Evolutionary conservation across 2,329 filamentous ascomycete genomes (phyloP), one percentile per base, ranked within the genome.

Genomic region (Colletotrichum neosansevieriae): DNA sequence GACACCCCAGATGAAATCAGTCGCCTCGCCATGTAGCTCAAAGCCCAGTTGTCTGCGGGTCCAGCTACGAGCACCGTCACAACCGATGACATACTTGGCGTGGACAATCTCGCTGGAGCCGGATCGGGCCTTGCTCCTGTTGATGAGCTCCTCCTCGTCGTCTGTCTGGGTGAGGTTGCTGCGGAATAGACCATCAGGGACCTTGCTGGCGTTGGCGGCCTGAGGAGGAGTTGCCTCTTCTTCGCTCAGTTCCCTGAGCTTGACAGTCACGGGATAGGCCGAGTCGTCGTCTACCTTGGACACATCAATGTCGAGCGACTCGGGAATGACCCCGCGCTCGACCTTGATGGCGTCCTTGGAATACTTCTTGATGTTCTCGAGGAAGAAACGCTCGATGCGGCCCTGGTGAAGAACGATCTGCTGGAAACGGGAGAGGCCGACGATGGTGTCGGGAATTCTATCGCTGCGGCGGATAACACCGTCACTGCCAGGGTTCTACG

Each of bases 391-490:
- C 74, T 93, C 91, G 68, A 93, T 88, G 1, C 90, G 86, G 3
- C 90, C 91, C 77, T 94, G 91, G 72, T 92, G 91, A 44, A 94
- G 76, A 4, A 92, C 88, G 3, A 89, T 85, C 74, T 93, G 86
- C 62, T 88, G 86, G 71, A 91, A 92, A 5, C 85, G 84, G 21
- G 85, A 89, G 57, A 91, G 80, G 0, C 87, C 88, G 0, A 85
- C 83, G 51, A 87, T 86, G 0, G 86, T 90, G 76, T 92, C 89
- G 0, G 86, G 84, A 17, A 91, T 88, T 49, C 88, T 83, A 57
- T 88, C 89, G 32, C 82, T 87, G 45, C 89, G 84, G 51, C 80
- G 79, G 60, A 93, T 83, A 0, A 79, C 75, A 1, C 89, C 89
- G 40, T 88, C 79, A 36, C 83, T 76, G 63, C 88, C 86, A 0